Base-by-base conservation (phyloP, 768 basidiomycete genomes). In the Tulasnella calospora region DNA sequence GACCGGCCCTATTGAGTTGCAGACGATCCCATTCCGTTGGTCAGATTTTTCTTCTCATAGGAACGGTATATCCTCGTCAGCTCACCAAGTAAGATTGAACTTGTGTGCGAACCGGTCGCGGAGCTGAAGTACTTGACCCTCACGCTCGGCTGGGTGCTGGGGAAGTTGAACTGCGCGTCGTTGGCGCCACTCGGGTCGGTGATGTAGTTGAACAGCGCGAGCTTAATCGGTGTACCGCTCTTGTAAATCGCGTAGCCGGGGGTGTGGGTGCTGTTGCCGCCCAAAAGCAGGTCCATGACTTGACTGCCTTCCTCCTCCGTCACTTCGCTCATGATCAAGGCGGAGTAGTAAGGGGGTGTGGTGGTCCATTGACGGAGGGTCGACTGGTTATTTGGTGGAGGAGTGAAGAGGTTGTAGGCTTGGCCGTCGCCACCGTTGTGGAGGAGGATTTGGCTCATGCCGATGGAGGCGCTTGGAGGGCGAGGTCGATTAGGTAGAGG, bases 201-300 rank as follows among this genome's bases (percentile, higher is more conserved):
- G 10, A 79, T 38, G 57, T 51, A 79, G 69, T 79, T 79, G 77
- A 79, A 79, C 77, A 79, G 51, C 15, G 75, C 78, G 36, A 78
- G 40, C 35, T 61, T 38, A 74, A 70, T 76, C 4, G 91, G 88
- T 4, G 83, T 85, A 23, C 89, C 89, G 78, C 91, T 88, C 83
- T 95, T 92, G 82, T 94, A 94, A 74, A 95, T 88, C 9, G 88
- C 92, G 82, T 94, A 92, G 82, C 41, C 88, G 36, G 78, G 91
- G 7, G 91, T 92, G 80, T 85, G 89, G 19, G 86, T 85, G 81
- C 85, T 90, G n/a, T 84, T 87, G 67, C 81, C 82, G 80, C 89
- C 89, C 71, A 87, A 86, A 23, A 83, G 82, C 41, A 93, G 86
- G 83, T n/a, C n/a, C 41, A 92, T 84, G 40, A 94, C 86, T 79